Base-by-base conservation (phyloP, 345 rosid species). In the Eucalyptus cloeziana region DNA sequence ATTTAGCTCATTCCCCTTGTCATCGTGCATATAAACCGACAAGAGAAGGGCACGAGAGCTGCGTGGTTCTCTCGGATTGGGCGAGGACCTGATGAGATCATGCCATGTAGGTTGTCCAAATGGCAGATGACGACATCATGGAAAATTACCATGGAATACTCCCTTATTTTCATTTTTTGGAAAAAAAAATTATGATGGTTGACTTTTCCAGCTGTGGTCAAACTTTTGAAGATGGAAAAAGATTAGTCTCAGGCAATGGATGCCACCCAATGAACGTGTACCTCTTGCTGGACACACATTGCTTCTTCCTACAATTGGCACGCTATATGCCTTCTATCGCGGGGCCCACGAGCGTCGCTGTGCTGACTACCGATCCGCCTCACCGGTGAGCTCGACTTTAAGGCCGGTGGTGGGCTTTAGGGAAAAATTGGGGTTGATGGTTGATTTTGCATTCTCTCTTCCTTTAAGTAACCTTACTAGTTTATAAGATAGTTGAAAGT, bases 381-480 rank as follows among this genome's bases (percentile, higher is more conserved):
- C 7, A 0, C 4, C 14, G 2, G 8, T 33, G 8, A 2, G 80
- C 80, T 69, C 24, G 1, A 0, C 44, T 69, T 69, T 31, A 5
- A 24, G 24, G 1, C 6, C 2, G 3, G 4, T 31, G 43, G 12
- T 31, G 79, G 6, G 4, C 12, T 15, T 16, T 33, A 4, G 80
- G 43, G 69, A 30, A 17, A 69, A 69, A 2, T 2, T 33, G 12
- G 44, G 4, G 80, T 16, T 19, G 12, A 0, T 16, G 12, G 13
- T 67, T 37, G 79, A 67, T 67, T 33, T 17, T 9, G 43, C 80
- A 16, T 69, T 37, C 24, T 8, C 13, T 33, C 58, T 52, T 52
- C 0, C 58, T 52, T 21, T 52, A 45, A 8, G 24, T 10, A 33
- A 71, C 7, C 3, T 2, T 37, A 4, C 6, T 11, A 4, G 44